These are phyloP conservation scores for Leucaena leucocephala DNA, from an alignment of 306 rosid species.

Conservation along the genomic window DNA sequence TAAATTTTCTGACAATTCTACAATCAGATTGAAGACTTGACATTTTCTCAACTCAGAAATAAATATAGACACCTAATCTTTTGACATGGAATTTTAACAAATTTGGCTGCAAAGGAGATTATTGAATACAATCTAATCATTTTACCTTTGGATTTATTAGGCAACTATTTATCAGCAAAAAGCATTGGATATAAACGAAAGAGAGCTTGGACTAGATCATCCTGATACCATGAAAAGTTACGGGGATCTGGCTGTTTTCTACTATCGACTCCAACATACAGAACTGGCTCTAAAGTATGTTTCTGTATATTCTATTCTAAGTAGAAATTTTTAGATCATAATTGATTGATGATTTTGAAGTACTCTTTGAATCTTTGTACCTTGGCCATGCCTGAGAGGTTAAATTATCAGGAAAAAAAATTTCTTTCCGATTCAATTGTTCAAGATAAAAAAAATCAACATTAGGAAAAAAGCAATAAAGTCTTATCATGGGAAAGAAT, in stretches of 20 bases:
- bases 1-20: slow-evolving; percentile 3
- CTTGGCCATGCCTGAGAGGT: slow-evolving; percentile 19
- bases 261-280: slow-evolving; percentile 97
- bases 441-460: slow-evolving; percentile 8
- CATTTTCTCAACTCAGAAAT: slow-evolving; percentile 7
- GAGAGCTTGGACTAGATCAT: slow-evolving; percentile 99
- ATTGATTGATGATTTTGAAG: slow-evolving; percentile 11
- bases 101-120: slow-evolving; percentile 15
- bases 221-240: slow-evolving; percentile 99
- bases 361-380: background rate
- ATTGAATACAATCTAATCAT: slow-evolving; percentile 21
- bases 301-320: slow-evolving; percentile 31
- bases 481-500: background rate
- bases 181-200: slow-evolving; percentile 93
- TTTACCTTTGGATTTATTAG: slow-evolving; percentile 46
- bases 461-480: slow-evolving; percentile 6
- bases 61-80: slow-evolving; percentile 3
- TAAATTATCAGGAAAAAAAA: slow-evolving; percentile 5
- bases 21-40: slow-evolving; percentile 3
- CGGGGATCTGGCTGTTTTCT: slow-evolving; percentile 98
- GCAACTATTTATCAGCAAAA: slow-evolving; percentile 98
- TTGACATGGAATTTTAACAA: slow-evolving; percentile 13
- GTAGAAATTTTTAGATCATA: slow-evolving; percentile 1
- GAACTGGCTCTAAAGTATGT: slow-evolving; percentile 95
- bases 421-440: slow-evolving; percentile 10